Evolutionary conservation across 495 filamentous ascomycete genomes (phyloP).

Genomic region (Lichenothelia convexa): DNA sequence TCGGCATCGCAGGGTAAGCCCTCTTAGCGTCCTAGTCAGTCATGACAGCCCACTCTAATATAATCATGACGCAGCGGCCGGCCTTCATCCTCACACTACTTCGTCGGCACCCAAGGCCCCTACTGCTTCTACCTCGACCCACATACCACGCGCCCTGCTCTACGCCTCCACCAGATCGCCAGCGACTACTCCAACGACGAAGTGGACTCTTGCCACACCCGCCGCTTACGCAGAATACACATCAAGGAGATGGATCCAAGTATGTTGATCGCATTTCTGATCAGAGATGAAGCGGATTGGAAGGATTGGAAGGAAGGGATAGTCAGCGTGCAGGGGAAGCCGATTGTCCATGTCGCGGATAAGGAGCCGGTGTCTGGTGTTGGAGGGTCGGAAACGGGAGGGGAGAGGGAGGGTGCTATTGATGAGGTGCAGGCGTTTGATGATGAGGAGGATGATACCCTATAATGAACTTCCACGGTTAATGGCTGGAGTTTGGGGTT

Average conservation of each 20-base stretch:
- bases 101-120: conserved; percentile 80
- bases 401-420: conserved; percentile 52
- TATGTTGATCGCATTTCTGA: conserved; percentile 95
- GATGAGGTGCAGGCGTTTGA: conserved; percentile 82
- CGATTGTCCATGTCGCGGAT: conserved; percentile 65
- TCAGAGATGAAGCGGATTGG: conserved; percentile 71
- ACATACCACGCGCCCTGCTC: conserved; percentile 53
- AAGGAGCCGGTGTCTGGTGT: conserved; percentile 37
- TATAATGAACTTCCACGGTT: no score
- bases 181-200: conserved; percentile 48
- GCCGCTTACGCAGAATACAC: conserved; percentile 61
- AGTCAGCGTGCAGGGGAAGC: conserved; percentile 52
- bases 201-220: conserved; percentile 69
- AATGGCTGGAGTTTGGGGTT: no score
- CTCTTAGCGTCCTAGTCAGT: not conserved
- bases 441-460: conserved; percentile 36
- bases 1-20: conserved; percentile 90
- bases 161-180: conserved; percentile 35
- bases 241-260: conserved; percentile 93
- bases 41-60: no score
- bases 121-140: conserved; percentile 92
- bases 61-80: conserved; percentile 57
- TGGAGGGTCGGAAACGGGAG: conserved; percentile 18
- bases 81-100: conserved; percentile 90
- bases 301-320: conserved; percentile 55